Percentiles rank a stretch among this genome's conserved stretches.
Conservation (phyloP, 225 moss, liverwort and hornwort species). For the Neckera pumila region DNA sequence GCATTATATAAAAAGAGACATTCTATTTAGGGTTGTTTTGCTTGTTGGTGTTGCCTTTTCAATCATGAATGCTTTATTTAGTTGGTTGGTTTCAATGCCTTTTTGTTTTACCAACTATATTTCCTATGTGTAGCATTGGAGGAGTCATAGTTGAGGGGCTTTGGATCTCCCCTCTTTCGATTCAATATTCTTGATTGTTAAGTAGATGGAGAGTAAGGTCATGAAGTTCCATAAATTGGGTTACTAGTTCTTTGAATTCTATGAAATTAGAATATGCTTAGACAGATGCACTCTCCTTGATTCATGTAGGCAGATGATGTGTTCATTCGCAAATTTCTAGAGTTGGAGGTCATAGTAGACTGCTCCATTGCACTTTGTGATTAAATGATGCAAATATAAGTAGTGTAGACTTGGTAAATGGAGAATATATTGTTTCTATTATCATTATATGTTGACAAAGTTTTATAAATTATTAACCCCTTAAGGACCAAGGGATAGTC, state of each 20-base stretch:
- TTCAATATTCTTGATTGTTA: neutral
- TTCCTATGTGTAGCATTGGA: neutral
- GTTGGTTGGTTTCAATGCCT: neutral
- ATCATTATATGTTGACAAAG: too few species aligned
- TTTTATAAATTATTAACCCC: too few species aligned
- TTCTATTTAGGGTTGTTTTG: neutral
- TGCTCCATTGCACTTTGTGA: rapidly evolving
- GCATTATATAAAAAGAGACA: neutral
- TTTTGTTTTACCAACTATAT: neutral
- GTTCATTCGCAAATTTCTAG: neutral
- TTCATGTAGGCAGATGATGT: neutral
- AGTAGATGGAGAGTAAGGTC: neutral
- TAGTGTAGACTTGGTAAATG: neutral
- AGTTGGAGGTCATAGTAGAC: rapidly evolving
- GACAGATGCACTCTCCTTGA: neutral
- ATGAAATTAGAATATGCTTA: neutral
- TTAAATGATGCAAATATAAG: neutral
- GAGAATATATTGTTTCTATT: too few species aligned
- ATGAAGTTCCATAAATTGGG: neutral
- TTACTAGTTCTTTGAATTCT: neutral
- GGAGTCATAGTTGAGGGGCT: neutral
- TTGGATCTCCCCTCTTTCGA: too few species aligned
- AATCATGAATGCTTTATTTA: neutral
- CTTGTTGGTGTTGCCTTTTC: neutral
- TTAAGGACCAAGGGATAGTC: too few species aligned